phyloP scores from a whole-genome alignment of 345 rosid genomes.

The Sonneratia caseolaris region DNA sequence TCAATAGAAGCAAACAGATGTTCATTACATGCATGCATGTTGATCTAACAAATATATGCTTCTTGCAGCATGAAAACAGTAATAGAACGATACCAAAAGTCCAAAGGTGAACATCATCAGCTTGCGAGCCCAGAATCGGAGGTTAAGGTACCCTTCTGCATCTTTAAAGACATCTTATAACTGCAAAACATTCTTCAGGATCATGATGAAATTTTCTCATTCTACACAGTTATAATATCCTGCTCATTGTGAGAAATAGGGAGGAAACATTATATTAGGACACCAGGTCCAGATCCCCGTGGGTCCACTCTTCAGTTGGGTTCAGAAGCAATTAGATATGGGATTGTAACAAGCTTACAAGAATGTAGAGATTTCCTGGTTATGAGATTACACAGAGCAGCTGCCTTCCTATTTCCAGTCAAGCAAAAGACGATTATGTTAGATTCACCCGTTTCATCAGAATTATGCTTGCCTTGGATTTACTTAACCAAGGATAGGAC shows the following conservation, averaged over 20 bases:
- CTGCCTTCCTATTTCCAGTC: not conserved
- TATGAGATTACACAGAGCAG: not conserved
- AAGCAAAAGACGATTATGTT: too few relatives aligned
- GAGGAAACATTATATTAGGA: not conserved
- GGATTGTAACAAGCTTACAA: not conserved
- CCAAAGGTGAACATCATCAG: slow-evolving; percentile 54
- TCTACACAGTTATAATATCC: not conserved
- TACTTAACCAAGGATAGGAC: not conserved
- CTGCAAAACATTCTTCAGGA: not conserved
- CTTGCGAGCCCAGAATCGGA: slow-evolving; percentile 44
- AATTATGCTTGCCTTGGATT: not conserved
- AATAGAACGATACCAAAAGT: slow-evolving; percentile 50
- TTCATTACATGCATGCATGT: not conserved
- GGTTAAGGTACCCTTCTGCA: slow-evolving; percentile 40
- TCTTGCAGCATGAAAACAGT: slow-evolving; percentile 52
- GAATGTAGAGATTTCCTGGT: not conserved
- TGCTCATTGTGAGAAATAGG: not conserved
- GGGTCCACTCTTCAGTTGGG: not conserved
- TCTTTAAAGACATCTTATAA: not conserved
- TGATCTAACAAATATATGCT: slow-evolving; percentile 6
- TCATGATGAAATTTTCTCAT: not conserved
- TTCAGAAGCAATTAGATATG: too few relatives aligned
- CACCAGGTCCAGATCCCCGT: not conserved
- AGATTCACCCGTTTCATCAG: not conserved
- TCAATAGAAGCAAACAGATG: not conserved